Evolutionary conservation across 1,284 basidiomycete species (phyloP).

Genomic region (Rhodotorula sp.): DNA sequence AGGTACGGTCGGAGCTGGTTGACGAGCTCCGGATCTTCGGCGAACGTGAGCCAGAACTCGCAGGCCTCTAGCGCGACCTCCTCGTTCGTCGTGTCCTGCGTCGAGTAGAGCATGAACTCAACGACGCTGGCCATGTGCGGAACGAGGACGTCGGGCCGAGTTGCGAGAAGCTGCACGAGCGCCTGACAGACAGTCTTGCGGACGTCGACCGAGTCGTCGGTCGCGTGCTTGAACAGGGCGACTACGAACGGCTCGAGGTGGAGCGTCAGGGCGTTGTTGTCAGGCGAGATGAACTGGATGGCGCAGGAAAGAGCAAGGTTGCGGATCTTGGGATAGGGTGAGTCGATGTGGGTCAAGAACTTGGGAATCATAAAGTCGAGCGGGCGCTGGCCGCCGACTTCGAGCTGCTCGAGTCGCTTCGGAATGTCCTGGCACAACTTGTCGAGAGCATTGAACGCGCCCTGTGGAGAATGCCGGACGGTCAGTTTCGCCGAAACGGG

Average conservation of each 20-base stretch:
- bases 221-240: constrained; percentile 88
- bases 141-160: constrained; percentile 91
- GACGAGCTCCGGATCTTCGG: constrained; percentile 84
- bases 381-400: constrained; percentile 70
- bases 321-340: constrained; percentile 76
- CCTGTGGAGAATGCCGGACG: constrained; percentile 56
- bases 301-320: constrained; percentile 90
- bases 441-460: constrained; percentile 89
- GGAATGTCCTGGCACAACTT: constrained; percentile 98
- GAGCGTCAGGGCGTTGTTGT: constrained; percentile 53
- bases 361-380: constrained; percentile 94
- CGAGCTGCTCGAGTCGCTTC: constrained; percentile 80
- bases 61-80: constrained; percentile 93
- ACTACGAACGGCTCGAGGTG: constrained; percentile 93
- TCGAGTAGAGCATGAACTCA: constrained; percentile 98
- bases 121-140: constrained; percentile 94
- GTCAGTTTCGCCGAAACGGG: neutral
- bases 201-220: constrained; percentile 87
- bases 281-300: constrained; percentile 80
- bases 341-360: constrained; percentile 69
- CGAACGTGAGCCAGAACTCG: constrained; percentile 99
- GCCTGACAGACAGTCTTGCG: constrained; percentile 95
- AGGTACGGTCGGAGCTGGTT: constrained; percentile 82
- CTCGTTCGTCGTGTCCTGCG: constrained; percentile 85
- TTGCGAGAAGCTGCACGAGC: constrained; percentile 85